Evolutionary conservation across 371 early-diverging fungal genomes (phyloP).

Genomic region (Capillidium heterosporum): DNA sequence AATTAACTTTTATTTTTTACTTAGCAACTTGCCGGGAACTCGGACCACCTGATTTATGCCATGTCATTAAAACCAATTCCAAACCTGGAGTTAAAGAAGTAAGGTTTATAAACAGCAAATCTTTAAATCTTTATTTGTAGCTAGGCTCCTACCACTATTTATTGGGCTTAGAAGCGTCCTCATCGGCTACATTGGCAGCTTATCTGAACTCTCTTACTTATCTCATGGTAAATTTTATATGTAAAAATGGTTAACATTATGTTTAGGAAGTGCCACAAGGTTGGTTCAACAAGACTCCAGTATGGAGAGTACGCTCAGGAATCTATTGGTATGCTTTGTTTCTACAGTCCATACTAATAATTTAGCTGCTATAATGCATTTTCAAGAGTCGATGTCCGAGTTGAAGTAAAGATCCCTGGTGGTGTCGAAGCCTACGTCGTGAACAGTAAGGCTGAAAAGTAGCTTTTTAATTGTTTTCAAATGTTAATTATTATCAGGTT

Average conservation of each 20-base stretch:
- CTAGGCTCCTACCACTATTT: conserved; percentile 84
- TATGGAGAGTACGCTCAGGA: conserved; percentile 50
- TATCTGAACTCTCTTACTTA: conserved; percentile 90
- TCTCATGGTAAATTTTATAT: conserved; percentile 36
- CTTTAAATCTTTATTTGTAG: conserved; percentile 15
- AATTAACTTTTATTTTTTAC: background rate
- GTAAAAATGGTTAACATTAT: background rate
- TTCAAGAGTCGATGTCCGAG: conserved; percentile 85
- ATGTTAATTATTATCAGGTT: background rate
- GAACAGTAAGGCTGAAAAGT: conserved; percentile 56
- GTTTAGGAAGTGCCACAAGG: conserved; percentile 41
- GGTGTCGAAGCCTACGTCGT: conserved; percentile 87
- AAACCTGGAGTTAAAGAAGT: conserved; percentile 69
- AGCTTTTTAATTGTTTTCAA: background rate
- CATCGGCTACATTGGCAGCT: conserved; percentile 84
- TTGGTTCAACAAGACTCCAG: conserved; percentile 44
- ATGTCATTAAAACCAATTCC: conserved; percentile 70
- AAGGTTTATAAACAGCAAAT: conserved; percentile 6
- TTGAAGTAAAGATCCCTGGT: conserved; percentile 94
- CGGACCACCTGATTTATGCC: conserved; percentile 93
- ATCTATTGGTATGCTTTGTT: conserved; percentile 32
- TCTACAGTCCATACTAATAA: background rate
- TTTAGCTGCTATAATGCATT: conserved; percentile 88
- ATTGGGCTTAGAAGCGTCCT: conserved; percentile 82
- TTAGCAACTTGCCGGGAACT: conserved; percentile 74